Evolutionary conservation across 108 stramenopile genomes (phyloP), one percentile per base, ranked within the genome.

Genomic region (Fistulifera pelliculosa): DNA sequence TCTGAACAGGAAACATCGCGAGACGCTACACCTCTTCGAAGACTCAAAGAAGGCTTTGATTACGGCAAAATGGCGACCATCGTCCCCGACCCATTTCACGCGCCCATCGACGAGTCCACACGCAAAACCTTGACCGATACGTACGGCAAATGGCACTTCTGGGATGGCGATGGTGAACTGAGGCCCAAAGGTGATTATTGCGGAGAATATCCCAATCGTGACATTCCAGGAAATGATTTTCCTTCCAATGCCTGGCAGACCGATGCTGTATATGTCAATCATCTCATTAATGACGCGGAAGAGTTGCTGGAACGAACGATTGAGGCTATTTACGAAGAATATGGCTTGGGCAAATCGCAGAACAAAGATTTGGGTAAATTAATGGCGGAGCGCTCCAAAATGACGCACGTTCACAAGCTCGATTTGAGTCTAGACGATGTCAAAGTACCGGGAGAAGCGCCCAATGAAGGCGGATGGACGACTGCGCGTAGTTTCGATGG

Each of bases 241-340:
- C 83, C 90, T 0, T 66, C 74, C 19, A 66, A 80, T 50, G 76
- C 81, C 15, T 91, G 90, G 90, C 90, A 91, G 63, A 77, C 64
- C 10, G 90, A 91, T 74, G 83, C 85, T 38, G 90, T 83, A 1
- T 91, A 77, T 64, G 85, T 85, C 63, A 85, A 85, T 65, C 83
- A 87, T 48, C 77, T 79, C 49, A 56, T 87, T n/a, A 76, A 85
- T 58, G 83, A 77, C 38, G 83, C 74, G 1, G 70, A 68, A n/a
- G 58, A 83, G 41, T 55, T 91, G 18, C 66, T 91, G 17, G 52
- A 62, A 19, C 61, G 85, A 45, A 77, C 81, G 25, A 71, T 73
- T 59, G 81, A 87, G 52, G 64, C 31, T 69, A 76, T 68, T 18
- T 71, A 44, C 55, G 19, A 41, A 2, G 80, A 81, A 40, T 76